phyloP scores from a whole-genome alignment of 2,329 filamentous ascomycete genomes.

The Diaporthe aspalathi region DNA sequence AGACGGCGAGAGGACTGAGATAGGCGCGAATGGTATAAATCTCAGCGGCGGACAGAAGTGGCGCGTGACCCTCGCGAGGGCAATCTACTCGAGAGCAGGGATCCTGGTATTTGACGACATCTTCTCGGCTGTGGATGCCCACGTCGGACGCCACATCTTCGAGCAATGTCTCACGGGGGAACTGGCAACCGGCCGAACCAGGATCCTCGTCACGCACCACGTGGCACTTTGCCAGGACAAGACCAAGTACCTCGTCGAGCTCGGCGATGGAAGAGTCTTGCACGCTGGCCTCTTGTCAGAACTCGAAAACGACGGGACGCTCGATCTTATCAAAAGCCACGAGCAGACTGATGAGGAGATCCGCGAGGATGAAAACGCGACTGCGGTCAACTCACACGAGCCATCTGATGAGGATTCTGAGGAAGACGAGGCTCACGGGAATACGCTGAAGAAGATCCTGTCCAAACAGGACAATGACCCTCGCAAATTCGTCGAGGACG shows the following conservation, averaged over 20 bases:
- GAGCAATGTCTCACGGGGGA: slow-evolving; percentile 80
- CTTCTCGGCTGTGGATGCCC: slow-evolving; percentile 84
- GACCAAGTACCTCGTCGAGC: slow-evolving; percentile 79
- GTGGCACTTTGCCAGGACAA: slow-evolving; percentile 76
- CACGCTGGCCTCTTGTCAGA: slow-evolving; percentile 74
- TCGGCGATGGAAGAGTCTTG: slow-evolving; percentile 75
- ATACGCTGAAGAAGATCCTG: slow-evolving; percentile 60
- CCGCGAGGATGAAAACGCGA: slow-evolving; percentile 61
- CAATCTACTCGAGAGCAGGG: slow-evolving; percentile 81
- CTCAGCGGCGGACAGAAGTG: slow-evolving; percentile 86
- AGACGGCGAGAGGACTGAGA: slow-evolving; percentile 83
- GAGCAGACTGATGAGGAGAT: slow-evolving; percentile 60
- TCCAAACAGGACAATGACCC: slow-evolving; percentile 59
- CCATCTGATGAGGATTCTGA: slow-evolving; percentile 57
- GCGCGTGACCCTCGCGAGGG: slow-evolving; percentile 82
- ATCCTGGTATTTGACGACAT: slow-evolving; percentile 86
- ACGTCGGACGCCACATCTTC: slow-evolving; percentile 83
- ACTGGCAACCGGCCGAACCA: slow-evolving; percentile 75
- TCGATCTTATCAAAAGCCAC: slow-evolving; percentile 68
- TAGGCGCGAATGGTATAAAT: slow-evolving; percentile 87
- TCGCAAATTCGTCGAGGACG: slow-evolving; percentile 81
- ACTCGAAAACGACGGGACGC: slow-evolving; percentile 66
- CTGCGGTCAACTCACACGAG: slow-evolving; percentile 67
- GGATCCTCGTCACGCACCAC: slow-evolving; percentile 85
- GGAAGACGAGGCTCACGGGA: slow-evolving; percentile 51